A percentile compares a stretch with the other conserved stretches of the same genome.
Conservation (phyloP, 164 flowering plant species). For the Houttuynia cordata region DNA sequence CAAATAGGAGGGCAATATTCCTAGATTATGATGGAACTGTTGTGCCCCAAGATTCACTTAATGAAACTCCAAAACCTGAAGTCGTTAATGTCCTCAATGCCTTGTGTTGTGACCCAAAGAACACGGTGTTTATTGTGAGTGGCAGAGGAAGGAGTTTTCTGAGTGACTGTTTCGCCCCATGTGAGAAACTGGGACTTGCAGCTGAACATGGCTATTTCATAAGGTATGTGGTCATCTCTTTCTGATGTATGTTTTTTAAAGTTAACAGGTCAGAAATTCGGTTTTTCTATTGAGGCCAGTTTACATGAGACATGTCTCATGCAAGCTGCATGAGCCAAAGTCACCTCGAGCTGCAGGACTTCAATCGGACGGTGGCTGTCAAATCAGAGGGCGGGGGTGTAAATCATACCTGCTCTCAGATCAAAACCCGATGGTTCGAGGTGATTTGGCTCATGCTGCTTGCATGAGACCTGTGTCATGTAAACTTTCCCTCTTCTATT, state of each 20-base stretch:
- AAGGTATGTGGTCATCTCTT: slow-evolving; percentile 5
- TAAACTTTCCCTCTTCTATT: no score
- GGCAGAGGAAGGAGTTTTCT: slow-evolving; percentile 10
- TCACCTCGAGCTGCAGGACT: no score
- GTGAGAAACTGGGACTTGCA: slow-evolving; percentile 11
- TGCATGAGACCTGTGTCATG: no score
- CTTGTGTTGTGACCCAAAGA: slow-evolving; percentile 14
- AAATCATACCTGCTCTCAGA: no score
- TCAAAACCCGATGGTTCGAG: no score
- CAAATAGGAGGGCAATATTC: slow-evolving; percentile 14
- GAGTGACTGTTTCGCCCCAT: slow-evolving; percentile 13
- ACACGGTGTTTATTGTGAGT: slow-evolving; percentile 13
- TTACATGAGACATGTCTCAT: no score
- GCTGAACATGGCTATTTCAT: slow-evolving; percentile 15
- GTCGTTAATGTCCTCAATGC: slow-evolving; percentile 12
- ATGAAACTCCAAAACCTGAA: slow-evolving; percentile 10
- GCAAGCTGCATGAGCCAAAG: no score
- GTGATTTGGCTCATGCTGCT: no score
- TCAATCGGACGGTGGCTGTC: no score
- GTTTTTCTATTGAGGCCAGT: no score
- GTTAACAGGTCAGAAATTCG: no score
- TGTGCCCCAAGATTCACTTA: slow-evolving; percentile 10
- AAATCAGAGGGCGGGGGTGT: no score
- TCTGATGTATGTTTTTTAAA: background rate
- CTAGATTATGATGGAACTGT: slow-evolving; percentile 16